A percentile compares a stretch with the other conserved stretches of the same genome.
Conservation (phyloP, 225 moss, liverwort and hornwort species). For the Ulota crispa region DNA sequence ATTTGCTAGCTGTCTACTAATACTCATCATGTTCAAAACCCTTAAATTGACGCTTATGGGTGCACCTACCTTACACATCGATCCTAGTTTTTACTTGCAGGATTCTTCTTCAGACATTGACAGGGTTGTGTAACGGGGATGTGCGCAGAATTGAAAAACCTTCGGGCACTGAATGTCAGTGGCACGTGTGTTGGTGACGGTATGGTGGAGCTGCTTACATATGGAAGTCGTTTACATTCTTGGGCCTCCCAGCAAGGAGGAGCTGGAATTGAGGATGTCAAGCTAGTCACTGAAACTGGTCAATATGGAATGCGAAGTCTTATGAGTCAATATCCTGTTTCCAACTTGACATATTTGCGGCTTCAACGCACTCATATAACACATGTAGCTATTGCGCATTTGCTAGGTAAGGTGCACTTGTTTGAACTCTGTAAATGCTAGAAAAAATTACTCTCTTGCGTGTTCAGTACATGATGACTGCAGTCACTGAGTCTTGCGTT, state of each 20-base stretch:
- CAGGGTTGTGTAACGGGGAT: neutral
- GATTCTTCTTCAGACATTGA: neutral
- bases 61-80: no score
- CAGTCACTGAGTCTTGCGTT: conserved; percentile 6
- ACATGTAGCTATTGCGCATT: conserved; percentile 47
- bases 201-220: conserved; percentile 61
- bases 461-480: neutral
- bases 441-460: neutral
- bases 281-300: conserved; percentile 26
- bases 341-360: conserved; percentile 55
- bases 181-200: conserved; percentile 55
- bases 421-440: neutral
- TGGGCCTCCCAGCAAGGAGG: conserved; percentile 54
- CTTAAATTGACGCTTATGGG: no score
- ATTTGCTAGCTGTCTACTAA: no score
- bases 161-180: conserved; percentile 62
- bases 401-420: conserved; percentile 51
- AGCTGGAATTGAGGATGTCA: conserved; percentile 22
- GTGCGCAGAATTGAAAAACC: conserved; percentile 47
- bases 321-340: conserved; percentile 45
- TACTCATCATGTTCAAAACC: no score
- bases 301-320: conserved; percentile 32
- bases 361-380: conserved; percentile 60
- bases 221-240: conserved; percentile 58
- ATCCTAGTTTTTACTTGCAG: neutral